Evolutionary conservation across 2,329 filamentous ascomycete species (phyloP), one percentile per base, ranked within the genome.

Genomic region (Colletotrichum navitas): DNA sequence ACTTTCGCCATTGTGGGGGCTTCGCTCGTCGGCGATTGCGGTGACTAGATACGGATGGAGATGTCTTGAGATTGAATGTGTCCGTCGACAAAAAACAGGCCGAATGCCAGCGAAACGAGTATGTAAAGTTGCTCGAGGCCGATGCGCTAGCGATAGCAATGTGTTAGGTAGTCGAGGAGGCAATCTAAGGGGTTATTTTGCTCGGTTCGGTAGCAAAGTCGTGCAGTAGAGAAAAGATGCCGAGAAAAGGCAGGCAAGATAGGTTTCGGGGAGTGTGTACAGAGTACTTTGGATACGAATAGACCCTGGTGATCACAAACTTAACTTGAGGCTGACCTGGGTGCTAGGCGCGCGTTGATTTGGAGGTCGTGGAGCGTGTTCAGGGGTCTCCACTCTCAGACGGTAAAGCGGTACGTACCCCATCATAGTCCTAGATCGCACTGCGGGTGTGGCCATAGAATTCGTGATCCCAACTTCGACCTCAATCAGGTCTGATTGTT

Each of bases 1-100:
- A 81, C 78, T 71, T 85, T 81, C 73, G 81, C 78, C 83, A 85
- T 86, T 71, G 51, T 79, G 74, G 54, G 26, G 11, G 26, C 32
- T 51, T 36, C 54, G 32, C 34, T 63, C 26, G 16, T 54, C 24
- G 47, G 41, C 18, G 12, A 26, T 26, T 32, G 18, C 8, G 32
- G n/a, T n/a, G 51, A 18, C 39, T 39, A 29, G 7, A 5, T 49
- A 16, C 3, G 21, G 7, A 65, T 51, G 49, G 34, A 41, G 29
- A 26, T 3, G 32, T n/a, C 32, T 39, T 11, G 26, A 21, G 26
- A 26, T 47, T 18, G 24, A 32, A 16, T 36, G 54, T 41, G 52
- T 29, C 58, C 4, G 52, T 52, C 41, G n/a, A 24, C 59, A 10
- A 16, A 24, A 12, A 14, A n/a, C 32, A 47, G 32, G 3, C 29